Percentiles rank a stretch among this genome's conserved stretches.
Conservation (phyloP, 306 rosid genomes). For the Mucuna pruriens region DNA sequence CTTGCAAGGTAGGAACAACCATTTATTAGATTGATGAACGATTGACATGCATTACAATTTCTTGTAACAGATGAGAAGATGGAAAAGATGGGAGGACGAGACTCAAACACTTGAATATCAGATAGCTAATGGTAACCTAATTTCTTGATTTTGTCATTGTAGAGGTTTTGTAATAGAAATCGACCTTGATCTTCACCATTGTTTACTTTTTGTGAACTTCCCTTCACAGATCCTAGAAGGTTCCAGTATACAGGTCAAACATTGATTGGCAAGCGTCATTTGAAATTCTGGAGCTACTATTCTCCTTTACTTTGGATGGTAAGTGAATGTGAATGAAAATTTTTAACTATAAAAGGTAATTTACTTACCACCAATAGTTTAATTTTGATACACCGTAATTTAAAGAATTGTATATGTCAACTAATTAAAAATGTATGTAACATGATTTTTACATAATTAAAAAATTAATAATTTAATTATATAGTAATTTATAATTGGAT, state of each 20-base stretch:
- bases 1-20: not conserved
- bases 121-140: constrained; percentile 59
- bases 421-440: no score
- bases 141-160: not conserved
- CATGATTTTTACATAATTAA: no score
- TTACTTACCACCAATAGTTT: not conserved
- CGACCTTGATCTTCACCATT: not conserved
- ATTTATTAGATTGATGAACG: not conserved
- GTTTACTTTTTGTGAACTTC: not conserved
- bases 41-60: constrained; percentile 2
- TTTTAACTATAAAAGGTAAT: not conserved
- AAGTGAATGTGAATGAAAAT: constrained; percentile 20
- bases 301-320: constrained; percentile 70
- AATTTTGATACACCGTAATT: not conserved
- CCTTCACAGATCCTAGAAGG: constrained; percentile 62
- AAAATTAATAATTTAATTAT: not conserved
- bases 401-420: not conserved
- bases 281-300: constrained; percentile 55
- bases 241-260: constrained; percentile 59
- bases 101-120: constrained; percentile 67
- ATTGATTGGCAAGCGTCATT: constrained; percentile 61
- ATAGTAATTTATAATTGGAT: not conserved
- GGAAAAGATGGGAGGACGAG: constrained; percentile 78
- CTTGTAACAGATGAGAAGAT: constrained; percentile 60
- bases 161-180: not conserved